A percentile compares a stretch with the other conserved stretches of the same genome.
Evolutionary conservation across 2,329 filamentous ascomycete genomes (phyloP).

Genomic region (Fusarium clavum): DNA sequence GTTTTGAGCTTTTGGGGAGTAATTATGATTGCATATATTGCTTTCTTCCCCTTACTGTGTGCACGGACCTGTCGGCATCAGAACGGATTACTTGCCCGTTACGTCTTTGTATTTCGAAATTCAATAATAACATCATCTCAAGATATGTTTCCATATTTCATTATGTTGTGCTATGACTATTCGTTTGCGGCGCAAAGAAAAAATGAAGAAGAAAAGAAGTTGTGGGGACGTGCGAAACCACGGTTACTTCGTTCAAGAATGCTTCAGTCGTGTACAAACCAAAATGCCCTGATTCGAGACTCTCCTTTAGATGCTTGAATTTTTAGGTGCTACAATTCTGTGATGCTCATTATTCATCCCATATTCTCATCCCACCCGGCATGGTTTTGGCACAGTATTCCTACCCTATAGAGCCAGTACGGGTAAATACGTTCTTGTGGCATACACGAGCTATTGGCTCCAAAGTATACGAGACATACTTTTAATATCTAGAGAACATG

Average conservation of each 20-base stretch:
- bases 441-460: background rate
- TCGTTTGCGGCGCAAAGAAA: background rate
- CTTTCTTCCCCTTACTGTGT: constrained; percentile 7
- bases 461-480: background rate
- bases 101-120: constrained; percentile 27
- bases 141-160: background rate
- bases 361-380: background rate
- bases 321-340: background rate
- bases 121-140: constrained; percentile 39
- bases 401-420: background rate
- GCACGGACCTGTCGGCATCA: constrained; percentile 2
- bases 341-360: background rate
- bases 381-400: background rate
- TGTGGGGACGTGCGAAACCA: background rate
- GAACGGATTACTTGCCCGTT: background rate
- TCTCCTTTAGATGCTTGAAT: background rate
- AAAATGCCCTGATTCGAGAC: background rate
- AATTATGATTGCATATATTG: constrained; percentile 16
- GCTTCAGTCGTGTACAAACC: background rate
- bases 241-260: background rate
- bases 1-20: constrained; percentile 13
- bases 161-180: background rate
- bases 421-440: background rate
- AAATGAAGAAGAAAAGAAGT: too few relatives aligned
- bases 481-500: too few relatives aligned